Conservation (phyloP, 805 yeast species). For the Wickerhamiella nectarea region DNA sequence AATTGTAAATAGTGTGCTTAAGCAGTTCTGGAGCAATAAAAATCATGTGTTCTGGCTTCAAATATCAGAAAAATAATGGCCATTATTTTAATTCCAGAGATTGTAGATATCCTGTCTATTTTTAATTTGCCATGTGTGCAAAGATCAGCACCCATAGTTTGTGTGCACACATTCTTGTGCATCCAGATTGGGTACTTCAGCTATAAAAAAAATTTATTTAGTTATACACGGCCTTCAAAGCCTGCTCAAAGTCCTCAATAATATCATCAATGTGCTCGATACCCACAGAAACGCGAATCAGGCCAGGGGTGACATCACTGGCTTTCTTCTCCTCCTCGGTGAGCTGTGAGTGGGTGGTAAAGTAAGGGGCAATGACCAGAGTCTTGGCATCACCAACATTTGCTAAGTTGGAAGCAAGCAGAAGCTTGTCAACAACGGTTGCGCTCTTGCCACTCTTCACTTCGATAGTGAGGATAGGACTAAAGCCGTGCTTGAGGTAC, state of each 20-base stretch:
- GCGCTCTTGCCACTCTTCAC: slow-evolving; percentile 60
- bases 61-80: too few relatives aligned
- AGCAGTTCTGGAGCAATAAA: too few relatives aligned
- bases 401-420: slow-evolving; percentile 83
- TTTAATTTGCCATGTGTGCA: too few relatives aligned
- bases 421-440: slow-evolving; percentile 73
- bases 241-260: slow-evolving; percentile 75
- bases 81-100: too few relatives aligned
- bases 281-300: slow-evolving; percentile 82
- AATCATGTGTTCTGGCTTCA: too few relatives aligned
- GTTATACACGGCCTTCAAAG: slow-evolving; percentile 53
- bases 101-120: too few relatives aligned
- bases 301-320: slow-evolving; percentile 79
- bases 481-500: slow-evolving; percentile 66
- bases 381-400: slow-evolving; percentile 96
- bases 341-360: slow-evolving; percentile 90
- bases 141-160: too few relatives aligned
- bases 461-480: slow-evolving; percentile 82
- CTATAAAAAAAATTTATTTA: too few relatives aligned
- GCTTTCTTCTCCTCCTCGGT: slow-evolving; percentile 63
- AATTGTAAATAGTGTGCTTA: too few relatives aligned
- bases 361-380: slow-evolving; percentile 88
- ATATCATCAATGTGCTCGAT: slow-evolving; percentile 85
- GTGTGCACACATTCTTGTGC: too few relatives aligned
- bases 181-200: too few relatives aligned